A percentile compares a stretch with the other conserved stretches of the same genome.
phyloP scores from a whole-genome alignment of 257 asterid genomes.

The Capsicum rhomboideum region DNA sequence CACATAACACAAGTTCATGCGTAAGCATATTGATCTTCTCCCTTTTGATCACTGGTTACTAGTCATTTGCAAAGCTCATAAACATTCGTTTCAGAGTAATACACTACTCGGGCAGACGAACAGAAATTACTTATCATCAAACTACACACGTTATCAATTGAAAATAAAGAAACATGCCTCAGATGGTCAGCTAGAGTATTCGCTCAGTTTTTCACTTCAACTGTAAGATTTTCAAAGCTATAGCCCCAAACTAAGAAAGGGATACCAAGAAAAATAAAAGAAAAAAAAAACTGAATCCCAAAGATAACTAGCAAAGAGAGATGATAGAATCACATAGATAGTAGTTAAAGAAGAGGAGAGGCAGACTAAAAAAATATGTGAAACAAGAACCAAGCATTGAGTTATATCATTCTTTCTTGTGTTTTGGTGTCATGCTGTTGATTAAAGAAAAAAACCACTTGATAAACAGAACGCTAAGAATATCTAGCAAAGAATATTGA shows the following conservation, averaged over 20 bases:
- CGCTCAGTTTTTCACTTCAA: neutral
- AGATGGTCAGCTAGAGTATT: neutral
- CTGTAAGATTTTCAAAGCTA: neutral
- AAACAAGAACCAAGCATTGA: neutral
- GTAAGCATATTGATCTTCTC: neutral
- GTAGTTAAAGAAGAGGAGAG: neutral
- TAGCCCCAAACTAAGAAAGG: neutral
- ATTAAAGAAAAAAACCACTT: neutral
- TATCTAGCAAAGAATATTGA: neutral
- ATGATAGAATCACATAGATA: neutral
- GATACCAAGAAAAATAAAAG: neutral
- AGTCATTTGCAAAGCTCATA: neutral
- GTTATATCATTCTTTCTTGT: neutral
- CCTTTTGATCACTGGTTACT: neutral
- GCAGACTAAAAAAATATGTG: neutral
- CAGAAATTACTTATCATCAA: neutral
- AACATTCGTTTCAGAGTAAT: neutral
- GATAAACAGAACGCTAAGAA: neutral
- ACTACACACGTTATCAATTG: neutral
- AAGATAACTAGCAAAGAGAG: neutral
- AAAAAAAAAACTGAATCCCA: neutral
- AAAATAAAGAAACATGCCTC: neutral
- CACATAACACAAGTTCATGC: neutral
- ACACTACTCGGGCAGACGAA: neutral
- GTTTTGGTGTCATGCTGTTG: neutral